phyloP scores from a whole-genome alignment of 1,284 basidiomycete species.

The Malassezia restricta region DNA sequence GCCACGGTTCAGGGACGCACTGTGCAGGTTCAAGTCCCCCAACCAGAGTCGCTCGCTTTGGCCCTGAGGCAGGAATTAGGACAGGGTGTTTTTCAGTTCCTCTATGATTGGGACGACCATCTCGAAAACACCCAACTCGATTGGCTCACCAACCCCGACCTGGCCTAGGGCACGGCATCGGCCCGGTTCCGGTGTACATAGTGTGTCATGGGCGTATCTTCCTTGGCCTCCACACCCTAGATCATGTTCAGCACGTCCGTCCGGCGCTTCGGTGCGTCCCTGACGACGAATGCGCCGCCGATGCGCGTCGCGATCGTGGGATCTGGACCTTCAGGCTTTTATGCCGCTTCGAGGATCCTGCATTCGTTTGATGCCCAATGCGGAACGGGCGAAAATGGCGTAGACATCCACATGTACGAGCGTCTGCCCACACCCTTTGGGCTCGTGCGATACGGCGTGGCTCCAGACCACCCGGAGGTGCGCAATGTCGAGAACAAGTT shows the following conservation, averaged over 20 bases:
- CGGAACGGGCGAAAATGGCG: constrained; percentile 11
- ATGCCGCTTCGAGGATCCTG: constrained; percentile 55
- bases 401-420: constrained; percentile 72
- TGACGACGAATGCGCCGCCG: constrained; percentile 4
- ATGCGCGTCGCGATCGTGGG: constrained; percentile 63
- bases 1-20: background rate
- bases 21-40: background rate
- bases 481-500: constrained; percentile 90
- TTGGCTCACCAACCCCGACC: constrained; percentile 6
- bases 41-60: background rate
- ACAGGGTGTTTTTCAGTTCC: background rate
- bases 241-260: background rate
- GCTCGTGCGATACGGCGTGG: constrained; percentile 87
- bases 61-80: background rate
- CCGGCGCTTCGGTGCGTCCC: constrained; percentile 1
- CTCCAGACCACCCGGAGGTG: constrained; percentile 96
- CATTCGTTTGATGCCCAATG: constrained; percentile 16
- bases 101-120: constrained; percentile 17
- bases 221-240: background rate
- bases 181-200: background rate
- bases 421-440: constrained; percentile 87
- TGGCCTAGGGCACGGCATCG: background rate
- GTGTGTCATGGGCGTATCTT: background rate
- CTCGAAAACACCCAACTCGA: constrained; percentile 9
- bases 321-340: constrained; percentile 87